These are phyloP conservation scores for Aureobasidium sp. DNA, from an alignment of 2,329 filamentous ascomycete species.

Conservation along the genomic window DNA sequence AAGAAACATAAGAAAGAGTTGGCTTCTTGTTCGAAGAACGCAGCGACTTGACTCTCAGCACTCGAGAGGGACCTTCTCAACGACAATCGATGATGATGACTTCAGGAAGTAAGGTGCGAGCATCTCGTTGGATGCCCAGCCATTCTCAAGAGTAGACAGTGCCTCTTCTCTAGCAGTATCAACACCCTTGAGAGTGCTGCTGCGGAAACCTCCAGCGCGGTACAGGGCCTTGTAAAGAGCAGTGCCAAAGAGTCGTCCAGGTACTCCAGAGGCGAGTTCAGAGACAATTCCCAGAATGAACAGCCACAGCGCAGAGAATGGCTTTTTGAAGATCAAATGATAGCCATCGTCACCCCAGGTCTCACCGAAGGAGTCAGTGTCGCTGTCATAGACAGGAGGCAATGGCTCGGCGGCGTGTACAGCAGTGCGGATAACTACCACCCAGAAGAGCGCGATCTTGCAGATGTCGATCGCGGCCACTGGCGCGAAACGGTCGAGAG, in stretches of 20 bases:
- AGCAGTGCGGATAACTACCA: slow-evolving; percentile 14
- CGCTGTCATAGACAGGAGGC: slow-evolving; percentile 8
- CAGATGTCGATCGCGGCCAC: slow-evolving; percentile 2
- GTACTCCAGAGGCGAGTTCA: slow-evolving; percentile 14
- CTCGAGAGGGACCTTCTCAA: slow-evolving; percentile 6
- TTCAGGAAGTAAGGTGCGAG: slow-evolving; percentile 13
- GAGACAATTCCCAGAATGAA: slow-evolving; percentile 15
- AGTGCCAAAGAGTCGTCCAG: slow-evolving; percentile 14
- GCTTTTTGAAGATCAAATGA: slow-evolving; percentile 6
- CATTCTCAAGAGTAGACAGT: not conserved
- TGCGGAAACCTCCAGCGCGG: slow-evolving; percentile 6
- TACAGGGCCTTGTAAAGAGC: slow-evolving; percentile 14
- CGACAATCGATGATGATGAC: not conserved
- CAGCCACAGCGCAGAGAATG: slow-evolving; percentile 9
- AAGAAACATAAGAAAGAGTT: too few relatives aligned
- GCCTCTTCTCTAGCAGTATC: slow-evolving; percentile 14
- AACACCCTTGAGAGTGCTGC: slow-evolving; percentile 8
- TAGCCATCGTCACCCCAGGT: slow-evolving; percentile 13
- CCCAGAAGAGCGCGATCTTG: slow-evolving; percentile 14
- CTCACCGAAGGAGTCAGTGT: slow-evolving; percentile 4
- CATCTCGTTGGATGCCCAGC: slow-evolving; percentile 14
- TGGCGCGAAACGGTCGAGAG: not conserved
- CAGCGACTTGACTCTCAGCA: not conserved
- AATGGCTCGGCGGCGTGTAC: slow-evolving; percentile 15
- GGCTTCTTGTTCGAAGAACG: not conserved